Evolutionary conservation across 306 rosid genomes (phyloP), one percentile per base, ranked within the genome.

Genomic region (Gastrolobium villosum): DNA sequence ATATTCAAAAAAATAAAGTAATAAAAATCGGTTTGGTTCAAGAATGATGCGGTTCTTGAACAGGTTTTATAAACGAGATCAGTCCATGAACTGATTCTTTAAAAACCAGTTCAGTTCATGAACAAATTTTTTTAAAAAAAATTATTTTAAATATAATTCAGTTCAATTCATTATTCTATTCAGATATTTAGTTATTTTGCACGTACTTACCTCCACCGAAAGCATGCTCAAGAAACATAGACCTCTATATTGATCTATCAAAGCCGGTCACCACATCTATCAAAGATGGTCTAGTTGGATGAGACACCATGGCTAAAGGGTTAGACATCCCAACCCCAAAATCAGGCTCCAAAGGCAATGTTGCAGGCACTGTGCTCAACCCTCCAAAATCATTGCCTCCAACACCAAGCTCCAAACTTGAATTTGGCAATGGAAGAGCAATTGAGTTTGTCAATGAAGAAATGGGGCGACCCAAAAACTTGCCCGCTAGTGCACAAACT

Each of bases 361-460:
- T 73, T 2, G 90, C 52, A 7, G 88, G 52, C 60, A 86, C 84
- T 3, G 75, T 36, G 70, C 76, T 84, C 79, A 87, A 54, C 5
- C 85, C 85, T 3, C 86, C 92, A 65, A 84, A 91, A 2, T 94
- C 97, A 66, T 88, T 88, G 72, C 63, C 82, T n/a, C 97, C 94
- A 31, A 92, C 97, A 6, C 97, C 97, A 30, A 92, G 90, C 39
- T 92, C 94, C 26, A 92, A 70, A 8, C 88, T 84, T 28, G 97
- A 92, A 79, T 84, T 85, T 0, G 97, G 90, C 69, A 92, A 77
- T 52, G 90, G 89, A 49, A 85, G 88, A 5, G 70, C 85, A 35
- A 90, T 81, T 3, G 90, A 72, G 44, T 77, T 48, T 7, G 84
- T 56, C 45, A 87, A 32, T 4, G 89, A 79, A 0, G 93, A 74